phyloP scores from a whole-genome alignment of 2,329 filamentous ascomycete species.

The Botrytis galanthina region DNA sequence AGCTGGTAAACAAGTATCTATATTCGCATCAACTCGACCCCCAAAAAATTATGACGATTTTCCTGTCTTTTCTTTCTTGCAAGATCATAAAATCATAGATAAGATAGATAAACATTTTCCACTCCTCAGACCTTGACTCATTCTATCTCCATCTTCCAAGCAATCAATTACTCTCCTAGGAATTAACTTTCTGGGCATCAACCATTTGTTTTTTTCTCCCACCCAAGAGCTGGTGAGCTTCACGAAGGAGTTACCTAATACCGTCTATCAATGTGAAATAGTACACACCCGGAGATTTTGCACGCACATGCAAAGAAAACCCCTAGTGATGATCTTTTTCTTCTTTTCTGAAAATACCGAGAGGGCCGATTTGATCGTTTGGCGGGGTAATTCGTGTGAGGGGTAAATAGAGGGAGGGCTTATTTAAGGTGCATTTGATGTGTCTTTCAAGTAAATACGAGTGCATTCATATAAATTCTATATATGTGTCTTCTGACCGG shows the following conservation, averaged over 20 bases:
- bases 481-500: background rate
- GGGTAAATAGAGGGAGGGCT: background rate
- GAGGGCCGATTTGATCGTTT: background rate
- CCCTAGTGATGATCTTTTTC: background rate
- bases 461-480: background rate
- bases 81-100: background rate
- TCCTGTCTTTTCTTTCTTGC: background rate
- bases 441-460: background rate
- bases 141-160: background rate
- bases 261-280: background rate
- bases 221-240: background rate
- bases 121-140: background rate
- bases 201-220: background rate
- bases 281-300: background rate
- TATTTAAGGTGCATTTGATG: background rate
- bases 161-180: background rate
- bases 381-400: constrained; percentile 4
- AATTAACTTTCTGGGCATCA: background rate
- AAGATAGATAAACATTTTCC: background rate
- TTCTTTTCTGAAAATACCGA: background rate
- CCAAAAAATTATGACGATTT: background rate
- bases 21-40: background rate
- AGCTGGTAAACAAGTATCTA: background rate
- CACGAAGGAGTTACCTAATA: background rate
- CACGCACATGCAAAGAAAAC: background rate